Conservation (phyloP, 495 filamentous ascomycete species). For the Penicillium dipodomyicola region DNA sequence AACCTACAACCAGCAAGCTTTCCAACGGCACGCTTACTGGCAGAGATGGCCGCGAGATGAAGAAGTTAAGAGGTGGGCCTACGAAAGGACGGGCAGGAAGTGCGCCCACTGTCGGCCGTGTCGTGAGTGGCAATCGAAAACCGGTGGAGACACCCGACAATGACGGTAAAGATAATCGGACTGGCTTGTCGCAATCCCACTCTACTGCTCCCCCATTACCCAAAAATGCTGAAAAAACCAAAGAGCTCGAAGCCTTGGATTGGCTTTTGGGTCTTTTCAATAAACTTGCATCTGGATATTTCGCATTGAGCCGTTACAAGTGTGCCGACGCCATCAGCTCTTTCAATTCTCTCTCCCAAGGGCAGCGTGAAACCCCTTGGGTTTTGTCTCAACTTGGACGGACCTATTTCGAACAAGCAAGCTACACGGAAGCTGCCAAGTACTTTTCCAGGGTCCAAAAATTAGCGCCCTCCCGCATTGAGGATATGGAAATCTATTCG, state of each 20-base stretch:
- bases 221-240: conserved; percentile 45
- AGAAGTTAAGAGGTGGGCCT: conserved; percentile 69
- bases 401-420: conserved; percentile 82
- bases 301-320: conserved; percentile 70
- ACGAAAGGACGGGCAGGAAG: conserved; percentile 53
- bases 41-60: conserved; percentile 67
- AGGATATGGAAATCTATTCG: conserved; percentile 97
- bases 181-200: conserved; percentile 25
- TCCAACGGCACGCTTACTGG: conserved; percentile 49
- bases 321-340: conserved; percentile 71
- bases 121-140: conserved; percentile 77
- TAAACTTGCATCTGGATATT: conserved; percentile 78
- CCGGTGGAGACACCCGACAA: conserved; percentile 65
- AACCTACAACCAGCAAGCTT: conserved; percentile 58
- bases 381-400: conserved; percentile 85
- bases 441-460: conserved; percentile 73
- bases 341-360: conserved; percentile 64
- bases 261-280: conserved; percentile 81
- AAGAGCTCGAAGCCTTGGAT: conserved; percentile 70
- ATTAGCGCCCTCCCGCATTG: conserved; percentile 71
- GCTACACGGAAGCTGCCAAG: conserved; percentile 81
- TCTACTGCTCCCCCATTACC: conserved; percentile 27
- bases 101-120: conserved; percentile 68
- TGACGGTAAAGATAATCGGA: conserved; percentile 56
- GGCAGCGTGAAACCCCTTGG: conserved; percentile 93